Conservation (phyloP, 1,284 basidiomycete genomes). For the Sporisorium scitamineum region DNA sequence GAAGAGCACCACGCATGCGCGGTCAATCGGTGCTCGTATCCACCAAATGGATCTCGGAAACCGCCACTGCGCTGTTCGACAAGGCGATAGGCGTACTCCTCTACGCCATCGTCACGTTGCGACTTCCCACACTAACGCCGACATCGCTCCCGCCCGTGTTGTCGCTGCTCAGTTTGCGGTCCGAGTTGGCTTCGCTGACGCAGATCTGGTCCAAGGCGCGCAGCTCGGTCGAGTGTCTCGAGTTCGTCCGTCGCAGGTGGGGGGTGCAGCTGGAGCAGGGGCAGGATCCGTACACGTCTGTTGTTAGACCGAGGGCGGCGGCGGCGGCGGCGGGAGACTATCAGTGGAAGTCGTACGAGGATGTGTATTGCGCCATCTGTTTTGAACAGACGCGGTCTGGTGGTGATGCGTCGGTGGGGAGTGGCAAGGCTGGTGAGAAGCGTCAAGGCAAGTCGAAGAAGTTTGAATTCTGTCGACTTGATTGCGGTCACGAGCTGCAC, state of each 20-base stretch:
- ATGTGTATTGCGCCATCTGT: constrained; percentile 54
- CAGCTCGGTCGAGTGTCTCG: constrained; percentile 52
- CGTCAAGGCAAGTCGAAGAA: not conserved
- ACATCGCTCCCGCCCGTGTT: constrained; percentile 53
- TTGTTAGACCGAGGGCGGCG: constrained; percentile 26
- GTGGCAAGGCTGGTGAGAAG: not conserved
- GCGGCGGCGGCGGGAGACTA: constrained; percentile 34
- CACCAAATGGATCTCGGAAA: constrained; percentile 52
- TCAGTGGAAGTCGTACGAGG: constrained; percentile 47
- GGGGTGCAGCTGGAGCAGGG: constrained; percentile 29
- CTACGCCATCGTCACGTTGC: constrained; percentile 48
- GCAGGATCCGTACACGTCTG: constrained; percentile 29
- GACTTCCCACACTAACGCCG: constrained; percentile 53
- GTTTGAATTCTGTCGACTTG: constrained; percentile 43
- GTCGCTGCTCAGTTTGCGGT: constrained; percentile 48
- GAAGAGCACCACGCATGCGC: constrained; percentile 47
- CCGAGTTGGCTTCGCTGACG: constrained; percentile 42
- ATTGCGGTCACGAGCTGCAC: constrained; percentile 58
- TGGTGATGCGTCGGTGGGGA: not conserved
- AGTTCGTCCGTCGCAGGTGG: constrained; percentile 55
- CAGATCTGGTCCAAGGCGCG: constrained; percentile 48
- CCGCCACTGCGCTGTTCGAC: constrained; percentile 44
- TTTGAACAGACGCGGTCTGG: constrained; percentile 43
- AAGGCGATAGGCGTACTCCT: constrained; percentile 43
- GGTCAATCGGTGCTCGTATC: constrained; percentile 50